These are phyloP conservation scores for Salvia rosmarinus DNA, from an alignment of 257 asterid species.

Conservation along the genomic window DNA sequence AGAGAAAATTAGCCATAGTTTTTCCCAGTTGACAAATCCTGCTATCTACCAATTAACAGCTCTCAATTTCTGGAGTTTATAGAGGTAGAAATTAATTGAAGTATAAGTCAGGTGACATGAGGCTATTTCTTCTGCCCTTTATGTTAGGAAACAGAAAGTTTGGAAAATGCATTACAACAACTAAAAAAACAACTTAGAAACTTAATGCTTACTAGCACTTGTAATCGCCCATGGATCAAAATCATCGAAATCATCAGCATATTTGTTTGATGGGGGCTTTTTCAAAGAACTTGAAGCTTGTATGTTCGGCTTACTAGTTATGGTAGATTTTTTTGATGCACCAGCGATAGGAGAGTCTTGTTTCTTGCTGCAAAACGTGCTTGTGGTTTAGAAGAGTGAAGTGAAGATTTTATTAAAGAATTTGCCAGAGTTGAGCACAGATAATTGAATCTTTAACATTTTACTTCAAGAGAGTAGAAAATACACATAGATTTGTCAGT, in stretches of 20 bases:
- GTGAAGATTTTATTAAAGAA: conserved; percentile 5
- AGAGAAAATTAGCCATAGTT: conserved; percentile 6
- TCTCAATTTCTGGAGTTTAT: background rate
- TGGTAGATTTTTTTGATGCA: conserved; percentile 48
- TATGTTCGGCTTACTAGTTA: conserved; percentile 46
- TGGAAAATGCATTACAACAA: background rate
- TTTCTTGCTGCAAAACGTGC: conserved; percentile 56
- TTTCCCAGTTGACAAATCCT: conserved; percentile 21
- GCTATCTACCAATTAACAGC: background rate
- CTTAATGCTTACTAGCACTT: conserved; percentile 66
- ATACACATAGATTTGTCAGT: conserved; percentile 8
- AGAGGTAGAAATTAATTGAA: background rate
- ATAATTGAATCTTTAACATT: background rate
- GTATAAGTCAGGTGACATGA: background rate
- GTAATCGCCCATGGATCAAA: conserved; percentile 94
- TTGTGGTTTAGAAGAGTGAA: conserved; percentile 39
- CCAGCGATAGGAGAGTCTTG: conserved; percentile 47
- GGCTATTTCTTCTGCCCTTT: conserved; percentile 14
- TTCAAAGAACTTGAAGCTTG: conserved; percentile 53
- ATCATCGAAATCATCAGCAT: conserved; percentile 83
- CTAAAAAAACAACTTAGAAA: conserved; percentile 3
- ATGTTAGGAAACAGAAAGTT: conserved; percentile 12
- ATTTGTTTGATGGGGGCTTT: conserved; percentile 46
- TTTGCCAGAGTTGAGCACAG: conserved; percentile 4
- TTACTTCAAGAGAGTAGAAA: conserved; percentile 23